A percentile compares a stretch with the other conserved stretches of the same genome.
Conservation (phyloP, 23 red algal genomes). For the Cyanidium caldarium region DNA sequence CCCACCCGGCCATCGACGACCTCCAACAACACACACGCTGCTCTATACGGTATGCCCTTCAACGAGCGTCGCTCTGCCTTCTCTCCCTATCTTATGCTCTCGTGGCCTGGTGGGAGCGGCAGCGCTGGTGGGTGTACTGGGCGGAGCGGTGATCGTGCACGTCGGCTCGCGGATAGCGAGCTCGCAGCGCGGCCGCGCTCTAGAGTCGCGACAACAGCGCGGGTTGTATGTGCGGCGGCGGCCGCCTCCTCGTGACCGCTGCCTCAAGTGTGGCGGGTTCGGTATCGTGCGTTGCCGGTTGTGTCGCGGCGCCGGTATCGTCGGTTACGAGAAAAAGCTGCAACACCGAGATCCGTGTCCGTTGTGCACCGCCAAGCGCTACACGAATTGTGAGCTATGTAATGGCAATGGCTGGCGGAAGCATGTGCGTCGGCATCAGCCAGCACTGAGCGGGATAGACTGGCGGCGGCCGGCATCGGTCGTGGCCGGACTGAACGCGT, state of each 20-base stretch:
- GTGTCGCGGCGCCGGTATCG: not conserved
- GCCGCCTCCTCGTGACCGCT: not conserved
- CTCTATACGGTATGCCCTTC: no score
- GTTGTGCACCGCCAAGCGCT: not conserved
- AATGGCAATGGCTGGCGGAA: not conserved
- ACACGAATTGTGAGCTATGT: not conserved
- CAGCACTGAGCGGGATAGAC: not conserved
- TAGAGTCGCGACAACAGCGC: not conserved
- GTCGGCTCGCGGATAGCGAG: no score
- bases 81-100: no score
- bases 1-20: no score
- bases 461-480: not conserved
- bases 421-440: not conserved
- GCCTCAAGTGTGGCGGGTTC: not conserved
- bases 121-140: no score
- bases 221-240: not conserved
- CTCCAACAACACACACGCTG: no score
- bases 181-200: no score
- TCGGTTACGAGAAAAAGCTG: not conserved
- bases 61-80: no score
- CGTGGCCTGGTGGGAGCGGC: no score
- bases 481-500: not conserved
- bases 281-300: not conserved
- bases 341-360: not conserved
- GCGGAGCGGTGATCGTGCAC: no score